These are phyloP conservation scores for Pueraria montana DNA, from an alignment of 306 rosid genomes.

Conservation along the genomic window DNA sequence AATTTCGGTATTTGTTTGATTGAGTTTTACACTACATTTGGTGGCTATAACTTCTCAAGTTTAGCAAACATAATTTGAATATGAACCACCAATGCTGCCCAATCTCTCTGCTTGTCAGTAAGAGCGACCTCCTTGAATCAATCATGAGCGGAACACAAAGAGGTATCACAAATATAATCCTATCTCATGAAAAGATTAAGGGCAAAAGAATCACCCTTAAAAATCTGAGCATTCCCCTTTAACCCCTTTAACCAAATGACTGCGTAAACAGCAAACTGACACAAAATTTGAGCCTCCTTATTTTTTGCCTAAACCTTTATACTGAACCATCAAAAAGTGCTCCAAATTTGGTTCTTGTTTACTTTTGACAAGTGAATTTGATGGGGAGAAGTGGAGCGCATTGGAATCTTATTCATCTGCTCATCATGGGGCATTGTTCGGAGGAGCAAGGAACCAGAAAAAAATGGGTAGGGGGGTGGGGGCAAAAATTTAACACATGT, in stretches of 20 bases:
- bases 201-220: neutral
- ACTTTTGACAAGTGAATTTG: neutral
- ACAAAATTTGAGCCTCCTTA: neutral
- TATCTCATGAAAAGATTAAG: neutral
- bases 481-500: neutral
- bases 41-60: neutral
- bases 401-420: neutral
- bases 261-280: neutral
- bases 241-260: neutral
- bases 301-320: neutral
- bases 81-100: neutral
- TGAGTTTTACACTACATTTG: neutral
- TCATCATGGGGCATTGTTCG: neutral
- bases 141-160: neutral
- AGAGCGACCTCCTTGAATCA: neutral
- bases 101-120: neutral
- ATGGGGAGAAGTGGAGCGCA: neutral
- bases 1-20: neutral
- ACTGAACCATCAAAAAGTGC: neutral
- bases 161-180: neutral
- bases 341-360: neutral
- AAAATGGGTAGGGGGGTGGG: neutral
- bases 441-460: neutral
- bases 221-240: neutral
- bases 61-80: neutral